phyloP scores from a whole-genome alignment of 2,329 filamentous ascomycete genomes.

The Aphanocladium album region DNA sequence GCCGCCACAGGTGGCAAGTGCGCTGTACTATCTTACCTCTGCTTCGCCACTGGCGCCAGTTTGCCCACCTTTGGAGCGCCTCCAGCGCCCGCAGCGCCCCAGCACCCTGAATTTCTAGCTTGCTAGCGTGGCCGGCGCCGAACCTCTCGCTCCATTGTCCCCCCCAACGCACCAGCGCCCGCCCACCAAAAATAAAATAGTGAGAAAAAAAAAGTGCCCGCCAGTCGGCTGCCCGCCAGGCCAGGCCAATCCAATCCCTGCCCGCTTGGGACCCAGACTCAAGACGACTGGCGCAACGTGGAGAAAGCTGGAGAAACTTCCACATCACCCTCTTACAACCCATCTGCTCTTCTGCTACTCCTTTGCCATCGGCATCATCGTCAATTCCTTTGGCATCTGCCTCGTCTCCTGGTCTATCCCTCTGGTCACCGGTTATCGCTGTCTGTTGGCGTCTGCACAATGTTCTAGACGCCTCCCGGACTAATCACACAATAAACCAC shows the following conservation, averaged over 20 bases:
- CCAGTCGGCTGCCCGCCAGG: background rate
- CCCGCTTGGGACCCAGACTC: slow-evolving; percentile 10
- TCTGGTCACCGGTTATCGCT: slow-evolving; percentile 36
- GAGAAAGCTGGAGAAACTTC: slow-evolving; percentile 35
- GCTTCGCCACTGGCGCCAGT: too few species aligned
- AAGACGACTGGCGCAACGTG: slow-evolving; percentile 21
- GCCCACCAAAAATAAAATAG: background rate
- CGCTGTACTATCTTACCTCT: too few species aligned
- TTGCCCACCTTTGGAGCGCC: too few species aligned
- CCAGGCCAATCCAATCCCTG: slow-evolving; percentile 18
- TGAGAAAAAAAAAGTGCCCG: background rate
- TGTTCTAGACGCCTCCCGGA: slow-evolving; percentile 34
- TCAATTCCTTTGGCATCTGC: slow-evolving; percentile 25
- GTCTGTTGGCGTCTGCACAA: slow-evolving; percentile 30
- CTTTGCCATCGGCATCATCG: slow-evolving; percentile 21
- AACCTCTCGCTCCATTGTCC: too few species aligned
- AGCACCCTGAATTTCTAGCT: too few species aligned
- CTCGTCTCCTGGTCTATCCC: slow-evolving; percentile 34
- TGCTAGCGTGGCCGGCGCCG: too few species aligned
- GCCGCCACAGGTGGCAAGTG: too few species aligned
- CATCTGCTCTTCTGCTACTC: slow-evolving; percentile 21
- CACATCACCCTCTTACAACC: slow-evolving; percentile 35
- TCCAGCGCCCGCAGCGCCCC: too few species aligned
- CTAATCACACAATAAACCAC: slow-evolving; percentile 5
- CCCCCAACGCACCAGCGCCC: too few species aligned